These are phyloP conservation scores for Kazachstania africana DNA, from an alignment of 805 yeast genomes.

Conservation along the genomic window DNA sequence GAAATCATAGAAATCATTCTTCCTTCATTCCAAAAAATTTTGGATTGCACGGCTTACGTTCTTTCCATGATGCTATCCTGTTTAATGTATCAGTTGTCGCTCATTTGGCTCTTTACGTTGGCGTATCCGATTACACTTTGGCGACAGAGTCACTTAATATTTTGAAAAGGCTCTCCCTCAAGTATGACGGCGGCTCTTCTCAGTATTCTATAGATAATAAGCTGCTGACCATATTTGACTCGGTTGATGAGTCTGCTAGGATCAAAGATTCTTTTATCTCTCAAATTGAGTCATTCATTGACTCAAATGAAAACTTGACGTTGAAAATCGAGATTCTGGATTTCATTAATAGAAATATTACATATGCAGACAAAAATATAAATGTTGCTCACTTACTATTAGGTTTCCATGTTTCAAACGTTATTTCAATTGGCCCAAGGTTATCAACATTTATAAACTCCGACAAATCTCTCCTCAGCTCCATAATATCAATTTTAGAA, in stretches of 20 bases:
- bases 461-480: slow-evolving; percentile 41
- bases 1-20: slow-evolving; percentile 17
- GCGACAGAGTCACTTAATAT: slow-evolving; percentile 44
- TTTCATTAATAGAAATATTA: slow-evolving; percentile 42
- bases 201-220: slow-evolving; percentile 42
- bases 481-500: slow-evolving; percentile 39
- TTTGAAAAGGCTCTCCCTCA: slow-evolving; percentile 36
- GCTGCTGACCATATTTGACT: slow-evolving; percentile 56
- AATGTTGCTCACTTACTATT: slow-evolving; percentile 64
- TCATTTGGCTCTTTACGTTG: slow-evolving; percentile 64
- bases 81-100: slow-evolving; percentile 63
- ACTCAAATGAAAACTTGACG: slow-evolving; percentile 29
- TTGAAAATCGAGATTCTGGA: slow-evolving; percentile 49
- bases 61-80: slow-evolving; percentile 62
- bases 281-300: slow-evolving; percentile 43
- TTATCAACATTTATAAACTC: slow-evolving; percentile 42
- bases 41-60: slow-evolving; percentile 49
- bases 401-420: slow-evolving; percentile 52
- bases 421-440: slow-evolving; percentile 38
- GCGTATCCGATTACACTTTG: slow-evolving; percentile 38
- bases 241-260: slow-evolving; percentile 66
- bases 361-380: slow-evolving; percentile 30
- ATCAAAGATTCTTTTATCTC: slow-evolving; percentile 62
- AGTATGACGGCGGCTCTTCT: slow-evolving; percentile 19
- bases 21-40: slow-evolving; percentile 24